Evolutionary conservation across 108 stramenopile genomes (phyloP), one percentile per base, ranked within the genome.

Genomic region (Mediolabrus comicus): DNA sequence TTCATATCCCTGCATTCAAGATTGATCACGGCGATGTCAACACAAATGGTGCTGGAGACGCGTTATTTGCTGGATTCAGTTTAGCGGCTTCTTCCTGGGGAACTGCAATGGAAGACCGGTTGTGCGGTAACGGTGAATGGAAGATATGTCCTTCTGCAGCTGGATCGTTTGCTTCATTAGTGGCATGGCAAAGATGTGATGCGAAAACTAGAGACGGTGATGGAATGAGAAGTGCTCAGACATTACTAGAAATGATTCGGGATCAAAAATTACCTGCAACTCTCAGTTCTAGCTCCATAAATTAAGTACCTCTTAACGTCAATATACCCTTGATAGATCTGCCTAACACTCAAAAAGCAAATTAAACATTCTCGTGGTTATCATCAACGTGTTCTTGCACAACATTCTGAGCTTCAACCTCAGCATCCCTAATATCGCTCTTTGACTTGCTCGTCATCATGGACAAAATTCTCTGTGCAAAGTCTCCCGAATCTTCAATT

Each of bases 381-480:
- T 57, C 56, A 8, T 57, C 56, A 30, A 33, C 56, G 3, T 6
- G 31, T 7, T 57, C 56, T 19, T 57, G 32, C 56, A 1, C 69
- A 14, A 70, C 69, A 7, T 46, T 51, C 29, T 30, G 59, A 26
- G 38, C 58, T 28, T 67, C 65, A 11, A 72, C 77, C 54, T 74
- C 78, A 11, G 60, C 79, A 62, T 80, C 74, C 30, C 28, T 16
- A 53, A 80, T 54, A 55, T 63, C 79, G 16, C 60, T 33, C 62
- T 63, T 75, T 5, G 70, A 43, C 53, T 83, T 75, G 65, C 41
- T 62, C 25, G 66, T 77, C 93, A 97, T 97, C 59, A 96, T 59
- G 28, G 68, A 77, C 75, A 96, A 87, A 36, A 98, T 94, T 60
- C 95, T 81, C 56, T 84, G 68, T 0, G 95, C 93, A 74, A 97